Percentiles rank a stretch among this genome's conserved stretches.
Conservation (phyloP, 441 rosid species). For the Iberis amara region DNA sequence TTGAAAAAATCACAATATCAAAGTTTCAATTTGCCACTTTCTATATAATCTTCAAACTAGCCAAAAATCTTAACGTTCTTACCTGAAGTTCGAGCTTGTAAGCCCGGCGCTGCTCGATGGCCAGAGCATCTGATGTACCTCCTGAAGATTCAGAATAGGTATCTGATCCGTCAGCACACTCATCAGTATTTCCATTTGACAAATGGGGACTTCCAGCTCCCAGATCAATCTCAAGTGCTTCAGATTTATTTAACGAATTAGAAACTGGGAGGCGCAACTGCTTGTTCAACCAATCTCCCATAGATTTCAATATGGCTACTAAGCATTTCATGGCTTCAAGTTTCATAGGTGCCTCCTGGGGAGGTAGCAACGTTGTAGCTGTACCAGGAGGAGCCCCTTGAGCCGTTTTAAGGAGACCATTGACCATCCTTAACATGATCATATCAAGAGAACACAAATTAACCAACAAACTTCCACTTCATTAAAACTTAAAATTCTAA, state of each 20-base stretch:
- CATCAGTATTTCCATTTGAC: constrained; percentile 81
- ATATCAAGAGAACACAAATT: constrained; percentile 24
- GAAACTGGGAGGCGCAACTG: constrained; percentile 85
- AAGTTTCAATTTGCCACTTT: neutral
- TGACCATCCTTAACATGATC: constrained; percentile 74
- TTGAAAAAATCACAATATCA: neutral
- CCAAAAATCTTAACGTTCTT: constrained; percentile 19
- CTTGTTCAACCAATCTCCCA: constrained; percentile 99
- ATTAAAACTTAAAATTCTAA: constrained; percentile 6
- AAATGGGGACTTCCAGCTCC: constrained; percentile 55
- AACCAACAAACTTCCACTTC: constrained; percentile 12
- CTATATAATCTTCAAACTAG: constrained; percentile 1
- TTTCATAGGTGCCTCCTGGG: constrained; percentile 86
- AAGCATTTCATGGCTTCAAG: constrained; percentile 97
- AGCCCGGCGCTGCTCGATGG: constrained; percentile 97
- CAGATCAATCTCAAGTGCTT: constrained; percentile 49
- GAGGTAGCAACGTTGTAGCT: constrained; percentile 66
- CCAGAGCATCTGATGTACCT: constrained; percentile 76
- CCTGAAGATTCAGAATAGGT: constrained; percentile 75
- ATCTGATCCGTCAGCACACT: constrained; percentile 72
- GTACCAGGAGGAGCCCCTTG: constrained; percentile 89
- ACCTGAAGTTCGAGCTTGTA: constrained; percentile 99
- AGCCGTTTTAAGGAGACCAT: constrained; percentile 99
- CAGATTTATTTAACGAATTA: constrained; percentile 53
- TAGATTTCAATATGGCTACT: constrained; percentile 82